phyloP scores from a whole-genome alignment of 129 eudicot genomes.

The Artemisia annua region DNA sequence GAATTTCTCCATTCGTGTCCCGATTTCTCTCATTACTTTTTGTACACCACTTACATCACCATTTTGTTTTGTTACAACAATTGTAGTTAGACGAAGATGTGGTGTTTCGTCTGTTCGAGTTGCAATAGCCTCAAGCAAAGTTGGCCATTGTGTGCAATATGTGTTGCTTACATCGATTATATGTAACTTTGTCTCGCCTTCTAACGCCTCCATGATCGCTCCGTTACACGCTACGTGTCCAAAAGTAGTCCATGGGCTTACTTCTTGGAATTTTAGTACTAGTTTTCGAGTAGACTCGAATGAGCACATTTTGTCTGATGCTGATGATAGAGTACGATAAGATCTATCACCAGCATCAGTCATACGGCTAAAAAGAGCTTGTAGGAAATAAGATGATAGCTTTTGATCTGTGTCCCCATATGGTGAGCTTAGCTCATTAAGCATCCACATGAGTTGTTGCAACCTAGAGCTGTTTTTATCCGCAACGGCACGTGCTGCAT shows the following conservation, averaged over 20 bases:
- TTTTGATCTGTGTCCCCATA: conserved; percentile 87
- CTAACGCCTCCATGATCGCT: conserved; percentile 86
- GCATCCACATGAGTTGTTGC: conserved; percentile 94
- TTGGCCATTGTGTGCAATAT: conserved; percentile 95
- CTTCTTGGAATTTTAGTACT: conserved; percentile 83
- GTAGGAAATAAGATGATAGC: conserved; percentile 74
- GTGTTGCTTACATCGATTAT: conserved; percentile 81
- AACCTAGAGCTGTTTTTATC: conserved; percentile 50
- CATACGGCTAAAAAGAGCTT: conserved; percentile 81
- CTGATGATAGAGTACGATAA: conserved; percentile 48
- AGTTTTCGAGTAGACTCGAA: conserved; percentile 73
- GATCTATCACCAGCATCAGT: conserved; percentile 69
- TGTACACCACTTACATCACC: conserved; percentile 37
- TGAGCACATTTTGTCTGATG: conserved; percentile 58
- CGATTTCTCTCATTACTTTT: conserved; percentile 83
- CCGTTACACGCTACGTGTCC: conserved; percentile 96
- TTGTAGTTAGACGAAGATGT: conserved; percentile 64
- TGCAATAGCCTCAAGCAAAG: conserved; percentile 85
- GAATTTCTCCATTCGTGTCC: conserved; percentile 77
- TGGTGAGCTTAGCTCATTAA: conserved; percentile 82
- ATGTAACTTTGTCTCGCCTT: conserved; percentile 67
- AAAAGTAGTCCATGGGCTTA: conserved; percentile 94
- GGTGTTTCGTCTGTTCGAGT: conserved; percentile 84
- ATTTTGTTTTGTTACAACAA: conserved; percentile 37
- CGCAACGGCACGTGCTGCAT: conserved; percentile 70